Conservation (phyloP, 345 rosid genomes). For the Rhodamnia argentea region DNA sequence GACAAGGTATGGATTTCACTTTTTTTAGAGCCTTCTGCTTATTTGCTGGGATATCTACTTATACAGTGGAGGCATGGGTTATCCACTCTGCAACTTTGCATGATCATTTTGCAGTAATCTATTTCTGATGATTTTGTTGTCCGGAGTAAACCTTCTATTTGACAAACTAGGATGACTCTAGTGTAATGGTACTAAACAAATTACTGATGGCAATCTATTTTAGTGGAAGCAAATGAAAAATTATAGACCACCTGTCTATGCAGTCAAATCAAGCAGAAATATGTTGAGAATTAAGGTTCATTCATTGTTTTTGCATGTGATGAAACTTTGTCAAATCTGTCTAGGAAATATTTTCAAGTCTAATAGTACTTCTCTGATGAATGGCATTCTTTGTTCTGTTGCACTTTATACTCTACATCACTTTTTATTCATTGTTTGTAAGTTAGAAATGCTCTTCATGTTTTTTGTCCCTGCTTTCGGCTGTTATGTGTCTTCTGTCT, state of each 20-base stretch:
- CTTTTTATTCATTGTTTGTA: neutral
- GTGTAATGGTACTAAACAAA: neutral
- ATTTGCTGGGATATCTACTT: neutral
- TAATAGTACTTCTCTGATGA: neutral
- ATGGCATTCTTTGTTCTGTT: neutral
- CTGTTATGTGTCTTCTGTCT: neutral
- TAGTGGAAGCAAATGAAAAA: neutral
- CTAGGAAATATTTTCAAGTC: neutral
- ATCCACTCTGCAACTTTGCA: neutral
- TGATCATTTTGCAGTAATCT: neutral
- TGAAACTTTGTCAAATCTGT: neutral
- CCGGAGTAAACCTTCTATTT: neutral
- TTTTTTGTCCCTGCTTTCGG: neutral
- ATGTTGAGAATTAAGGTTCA: neutral
- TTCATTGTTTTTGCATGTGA: neutral
- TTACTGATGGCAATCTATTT: neutral
- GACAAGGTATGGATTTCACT: constrained; percentile 36
- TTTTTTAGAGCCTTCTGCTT: neutral
- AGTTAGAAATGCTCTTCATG: neutral
- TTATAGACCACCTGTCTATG: neutral
- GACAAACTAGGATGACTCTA: neutral
- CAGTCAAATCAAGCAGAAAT: neutral
- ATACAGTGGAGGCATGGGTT: neutral
- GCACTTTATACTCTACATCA: neutral
- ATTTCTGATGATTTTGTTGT: neutral